Conservation (phyloP, 2,329 filamentous ascomycete species). For the Aspergillus nomiae region DNA sequence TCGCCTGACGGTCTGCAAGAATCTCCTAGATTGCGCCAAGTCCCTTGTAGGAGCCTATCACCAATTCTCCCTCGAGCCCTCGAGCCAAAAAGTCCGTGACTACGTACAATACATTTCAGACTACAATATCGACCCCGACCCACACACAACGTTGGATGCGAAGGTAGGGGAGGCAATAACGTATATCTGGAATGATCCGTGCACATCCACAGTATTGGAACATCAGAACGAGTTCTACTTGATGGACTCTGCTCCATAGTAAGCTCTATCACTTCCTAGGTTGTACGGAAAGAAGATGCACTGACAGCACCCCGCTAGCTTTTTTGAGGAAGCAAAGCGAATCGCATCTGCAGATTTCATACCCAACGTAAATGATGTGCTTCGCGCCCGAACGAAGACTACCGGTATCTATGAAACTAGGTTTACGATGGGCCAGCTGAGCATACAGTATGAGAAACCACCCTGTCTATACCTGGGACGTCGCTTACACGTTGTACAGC, state of each 20-base stretch:
- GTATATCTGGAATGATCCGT: constrained; percentile 87
- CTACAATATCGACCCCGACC: constrained; percentile 88
- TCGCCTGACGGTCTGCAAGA: constrained; percentile 96
- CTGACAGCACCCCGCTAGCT: constrained; percentile 58
- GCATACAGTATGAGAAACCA: constrained; percentile 81
- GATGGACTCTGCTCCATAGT: constrained; percentile 99
- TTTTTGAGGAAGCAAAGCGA: constrained; percentile 88
- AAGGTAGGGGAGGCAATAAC: constrained; percentile 81
- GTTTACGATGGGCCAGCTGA: constrained; percentile 97
- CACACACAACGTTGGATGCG: constrained; percentile 78
- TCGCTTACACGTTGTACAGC: constrained; percentile 52
- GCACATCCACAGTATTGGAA: constrained; percentile 80
- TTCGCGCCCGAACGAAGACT: constrained; percentile 94
- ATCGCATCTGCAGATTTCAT: constrained; percentile 85
- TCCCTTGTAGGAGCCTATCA: constrained; percentile 88
- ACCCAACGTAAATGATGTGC: constrained; percentile 90
- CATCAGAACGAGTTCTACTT: constrained; percentile 97
- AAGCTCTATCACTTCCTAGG: constrained; percentile 41
- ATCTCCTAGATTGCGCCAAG: constrained; percentile 94
- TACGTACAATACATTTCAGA: constrained; percentile 79
- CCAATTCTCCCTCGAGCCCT: constrained; percentile 83
- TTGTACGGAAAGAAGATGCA: constrained; percentile 19
- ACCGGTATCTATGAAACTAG: constrained; percentile 99
- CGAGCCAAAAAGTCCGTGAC: constrained; percentile 69
- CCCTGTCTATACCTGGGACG: constrained; percentile 17